Percentiles rank a stretch among this genome's conserved stretches.
phyloP scores from a whole-genome alignment of 23 red algal genomes.

The Gracilaria vermiculophylla region DNA sequence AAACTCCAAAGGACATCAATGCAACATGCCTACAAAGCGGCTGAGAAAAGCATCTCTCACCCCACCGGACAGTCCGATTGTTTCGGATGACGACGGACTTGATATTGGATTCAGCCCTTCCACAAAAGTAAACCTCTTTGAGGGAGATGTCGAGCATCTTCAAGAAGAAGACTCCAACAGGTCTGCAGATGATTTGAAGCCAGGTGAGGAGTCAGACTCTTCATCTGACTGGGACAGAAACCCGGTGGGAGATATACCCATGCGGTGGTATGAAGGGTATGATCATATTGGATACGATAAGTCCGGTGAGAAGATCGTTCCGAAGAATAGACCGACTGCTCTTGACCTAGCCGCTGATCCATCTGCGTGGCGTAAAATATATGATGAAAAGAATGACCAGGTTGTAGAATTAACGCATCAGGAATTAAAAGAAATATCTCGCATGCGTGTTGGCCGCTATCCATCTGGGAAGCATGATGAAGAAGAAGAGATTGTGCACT shows the following conservation, averaged over 20 bases:
- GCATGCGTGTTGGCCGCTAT: slow-evolving; percentile 64
- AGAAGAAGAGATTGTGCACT: slow-evolving; percentile 80
- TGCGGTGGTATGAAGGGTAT: slow-evolving; percentile 95
- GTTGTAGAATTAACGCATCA: slow-evolving; percentile 77
- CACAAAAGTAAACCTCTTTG: neutral
- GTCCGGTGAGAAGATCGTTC: slow-evolving; percentile 62
- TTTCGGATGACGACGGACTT: slow-evolving; percentile 53
- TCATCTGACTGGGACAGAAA: slow-evolving; percentile 75
- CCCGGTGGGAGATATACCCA: slow-evolving; percentile 86
- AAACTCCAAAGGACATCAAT: neutral
- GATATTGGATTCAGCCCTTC: slow-evolving; percentile 20
- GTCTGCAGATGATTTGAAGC: neutral
- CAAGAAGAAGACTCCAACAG: neutral
- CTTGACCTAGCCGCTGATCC: slow-evolving; percentile 69
- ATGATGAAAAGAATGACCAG: slow-evolving; percentile 91
- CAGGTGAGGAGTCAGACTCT: slow-evolving; percentile 48
- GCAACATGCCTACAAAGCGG: neutral
- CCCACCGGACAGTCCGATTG: slow-evolving; percentile 26
- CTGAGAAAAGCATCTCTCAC: neutral
- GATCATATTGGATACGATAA: slow-evolving; percentile 93
- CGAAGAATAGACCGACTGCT: slow-evolving; percentile 29
- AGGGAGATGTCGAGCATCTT: slow-evolving; percentile 1
- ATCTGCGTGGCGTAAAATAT: slow-evolving; percentile 72
- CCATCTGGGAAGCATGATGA: slow-evolving; percentile 16
- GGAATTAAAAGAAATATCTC: slow-evolving; percentile 72